These are phyloP conservation scores for Cystobasidiaceae sp. DNA, from an alignment of 1,284 basidiomycete genomes.

Conservation along the genomic window DNA sequence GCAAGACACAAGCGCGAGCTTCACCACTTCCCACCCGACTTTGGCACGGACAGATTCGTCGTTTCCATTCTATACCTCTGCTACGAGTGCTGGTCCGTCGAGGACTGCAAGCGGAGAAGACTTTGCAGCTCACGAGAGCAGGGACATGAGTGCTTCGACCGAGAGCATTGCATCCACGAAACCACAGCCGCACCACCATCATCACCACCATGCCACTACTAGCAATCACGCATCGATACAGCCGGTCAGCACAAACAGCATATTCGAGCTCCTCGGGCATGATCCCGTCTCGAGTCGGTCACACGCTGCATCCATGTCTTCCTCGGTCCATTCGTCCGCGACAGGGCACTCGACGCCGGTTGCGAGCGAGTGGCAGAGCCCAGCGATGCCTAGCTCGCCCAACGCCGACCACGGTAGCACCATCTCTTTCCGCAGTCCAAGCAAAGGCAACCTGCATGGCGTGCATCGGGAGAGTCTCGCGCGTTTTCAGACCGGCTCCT, in stretches of 20 bases:
- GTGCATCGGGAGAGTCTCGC: conserved; percentile 12
- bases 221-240: conserved; percentile 12
- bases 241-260: conserved; percentile 14
- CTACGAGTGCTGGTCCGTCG: neutral
- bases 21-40: neutral
- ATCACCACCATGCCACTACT: neutral
- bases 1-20: conserved; percentile 25
- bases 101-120: conserved; percentile 5
- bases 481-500: neutral
- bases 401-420: neutral
- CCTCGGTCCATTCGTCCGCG: neutral
- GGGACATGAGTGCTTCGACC: neutral
- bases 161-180: neutral
- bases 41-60: conserved; percentile 1
- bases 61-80: conserved; percentile 19
- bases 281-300: conserved; percentile 4
- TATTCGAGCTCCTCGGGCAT: conserved; percentile 27
- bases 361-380: conserved; percentile 7
- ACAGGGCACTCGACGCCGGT: conserved; percentile 20
- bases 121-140: neutral
- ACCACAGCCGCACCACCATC: neutral
- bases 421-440: neutral
- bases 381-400: conserved; percentile 4
- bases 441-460: neutral
- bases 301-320: conserved; percentile 4